Evolutionary conservation across 139 green algal species (phyloP), one percentile per base, ranked within the genome.

Genomic region (Picocystis salinarum): DNA sequence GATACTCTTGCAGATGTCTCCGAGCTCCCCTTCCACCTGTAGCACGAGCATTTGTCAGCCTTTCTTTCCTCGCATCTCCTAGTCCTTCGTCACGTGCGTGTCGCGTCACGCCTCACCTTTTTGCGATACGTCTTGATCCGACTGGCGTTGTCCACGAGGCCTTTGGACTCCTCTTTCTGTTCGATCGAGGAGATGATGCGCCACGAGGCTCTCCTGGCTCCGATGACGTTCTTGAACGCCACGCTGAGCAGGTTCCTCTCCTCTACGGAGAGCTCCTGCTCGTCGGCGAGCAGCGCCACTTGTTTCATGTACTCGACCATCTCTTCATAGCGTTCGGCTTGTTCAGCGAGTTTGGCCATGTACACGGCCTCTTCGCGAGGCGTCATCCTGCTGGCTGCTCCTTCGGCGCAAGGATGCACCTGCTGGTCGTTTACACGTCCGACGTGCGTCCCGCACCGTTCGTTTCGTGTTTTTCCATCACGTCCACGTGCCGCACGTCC

Each of bases 141-240:
- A 53, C 71, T 71, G 11, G 94, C 82, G 39, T 93, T 76, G 53
- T 91, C 79, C 42, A 85, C 73, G 47, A 94, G 92, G 46, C 82
- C 83, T 67, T 99, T 99, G 68, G 64, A 75, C 62, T 96, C 80
- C 69, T 99, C 89, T 68, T 96, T 99, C 65, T 94, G 84, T 75
- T 99, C 89, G 56, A 99, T 96, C 58, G 62, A 85, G 52, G 76
- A 91, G 44, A 99, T 77, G 55, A 99, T 96, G 28, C 89, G 67
- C 89, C 89, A 99, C 30, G 77, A 92, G 2, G 85, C 85, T 22
- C 85, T 66, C 25, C 85, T 71, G 4, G 85, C 80, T 26, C 83
- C 86, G 61, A 96, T 95, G 23, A 95, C 84, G 61, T 95, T 95
- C 69, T 96, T 93, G 78, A 92, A 95, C 11, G 82, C 89, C 39